These are phyloP conservation scores for Didymella sp. DNA, from an alignment of 2,329 filamentous ascomycete species.

Conservation along the genomic window DNA sequence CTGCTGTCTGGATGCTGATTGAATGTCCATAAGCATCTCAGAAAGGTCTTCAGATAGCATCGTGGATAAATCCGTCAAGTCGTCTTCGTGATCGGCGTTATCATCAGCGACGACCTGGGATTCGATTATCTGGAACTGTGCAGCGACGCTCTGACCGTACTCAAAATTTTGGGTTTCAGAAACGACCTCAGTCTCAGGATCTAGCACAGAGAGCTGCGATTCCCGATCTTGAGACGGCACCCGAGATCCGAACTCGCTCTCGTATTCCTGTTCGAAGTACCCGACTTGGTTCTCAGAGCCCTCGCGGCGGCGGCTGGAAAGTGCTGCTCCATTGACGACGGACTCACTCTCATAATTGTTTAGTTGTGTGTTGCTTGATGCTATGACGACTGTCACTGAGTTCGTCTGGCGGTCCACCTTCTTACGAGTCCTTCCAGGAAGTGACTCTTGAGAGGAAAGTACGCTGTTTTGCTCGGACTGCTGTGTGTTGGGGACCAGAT, in stretches of 20 bases:
- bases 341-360: background rate
- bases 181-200: conserved; percentile 11
- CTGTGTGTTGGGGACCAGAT: conserved; percentile 3
- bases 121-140: background rate
- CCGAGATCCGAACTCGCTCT: conserved; percentile 9
- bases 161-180: conserved; percentile 25
- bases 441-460: background rate
- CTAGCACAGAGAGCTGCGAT: conserved; percentile 3
- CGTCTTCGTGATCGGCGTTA: background rate
- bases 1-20: background rate
- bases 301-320: background rate
- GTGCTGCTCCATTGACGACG: background rate
- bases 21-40: conserved; percentile 9
- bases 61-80: conserved; percentile 16
- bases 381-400: conserved; percentile 12
- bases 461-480: background rate
- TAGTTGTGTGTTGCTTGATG: background rate
- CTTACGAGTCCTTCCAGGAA: conserved; percentile 22
- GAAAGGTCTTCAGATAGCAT: conserved; percentile 23
- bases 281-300: background rate
- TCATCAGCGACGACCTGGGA: background rate
- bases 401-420: conserved; percentile 31
- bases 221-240: conserved; percentile 8
- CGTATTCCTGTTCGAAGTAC: conserved; percentile 13
- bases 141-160: background rate